Conservation (phyloP, 768 basidiomycete genomes). For the Termitomyces sp. region DNA sequence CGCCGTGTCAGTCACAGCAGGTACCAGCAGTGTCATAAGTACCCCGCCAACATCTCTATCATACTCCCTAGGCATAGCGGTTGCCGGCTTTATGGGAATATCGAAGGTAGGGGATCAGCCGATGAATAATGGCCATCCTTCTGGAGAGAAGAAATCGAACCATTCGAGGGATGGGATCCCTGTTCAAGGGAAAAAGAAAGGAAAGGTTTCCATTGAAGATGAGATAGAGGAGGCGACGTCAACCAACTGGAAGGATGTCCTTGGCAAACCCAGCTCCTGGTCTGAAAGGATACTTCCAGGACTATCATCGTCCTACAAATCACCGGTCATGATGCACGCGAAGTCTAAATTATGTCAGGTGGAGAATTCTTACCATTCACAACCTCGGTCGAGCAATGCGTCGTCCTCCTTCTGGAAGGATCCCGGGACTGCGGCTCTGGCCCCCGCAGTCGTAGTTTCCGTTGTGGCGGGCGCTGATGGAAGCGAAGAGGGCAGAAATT, state of each 20-base stretch:
- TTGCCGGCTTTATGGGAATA: conserved; percentile 36
- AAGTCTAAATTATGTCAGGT: conserved; percentile 27
- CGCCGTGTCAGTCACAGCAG: conserved; percentile 29
- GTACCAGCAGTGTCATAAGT: conserved; percentile 42
- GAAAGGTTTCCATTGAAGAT: conserved; percentile 24
- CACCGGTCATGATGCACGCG: conserved; percentile 24
- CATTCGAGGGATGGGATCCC: conserved; percentile 26
- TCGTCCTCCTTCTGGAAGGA: conserved; percentile 46
- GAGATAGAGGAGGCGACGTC: conserved; percentile 31
- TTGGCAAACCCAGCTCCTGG: conserved; percentile 29
- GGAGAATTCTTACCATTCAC: conserved; percentile 25
- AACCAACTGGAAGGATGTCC: conserved; percentile 33
- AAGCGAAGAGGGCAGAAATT: conserved; percentile 30
- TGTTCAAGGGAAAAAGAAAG: conserved; percentile 29
- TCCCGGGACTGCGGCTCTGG: conserved; percentile 46
- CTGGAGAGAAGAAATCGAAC: conserved; percentile 10
- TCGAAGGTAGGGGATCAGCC: conserved; percentile 23
- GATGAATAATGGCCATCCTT: not conserved
- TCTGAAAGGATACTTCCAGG: conserved; percentile 34
- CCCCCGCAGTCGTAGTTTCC: conserved; percentile 51
- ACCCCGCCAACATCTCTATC: conserved; percentile 57
- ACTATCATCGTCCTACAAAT: conserved; percentile 34
- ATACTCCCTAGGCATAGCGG: conserved; percentile 41
- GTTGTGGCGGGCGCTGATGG: conserved; percentile 43
- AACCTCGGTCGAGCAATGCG: conserved; percentile 35